Evolutionary conservation across 2,329 filamentous ascomycete genomes (phyloP).

Genomic region (Penicillium hesseltinei): DNA sequence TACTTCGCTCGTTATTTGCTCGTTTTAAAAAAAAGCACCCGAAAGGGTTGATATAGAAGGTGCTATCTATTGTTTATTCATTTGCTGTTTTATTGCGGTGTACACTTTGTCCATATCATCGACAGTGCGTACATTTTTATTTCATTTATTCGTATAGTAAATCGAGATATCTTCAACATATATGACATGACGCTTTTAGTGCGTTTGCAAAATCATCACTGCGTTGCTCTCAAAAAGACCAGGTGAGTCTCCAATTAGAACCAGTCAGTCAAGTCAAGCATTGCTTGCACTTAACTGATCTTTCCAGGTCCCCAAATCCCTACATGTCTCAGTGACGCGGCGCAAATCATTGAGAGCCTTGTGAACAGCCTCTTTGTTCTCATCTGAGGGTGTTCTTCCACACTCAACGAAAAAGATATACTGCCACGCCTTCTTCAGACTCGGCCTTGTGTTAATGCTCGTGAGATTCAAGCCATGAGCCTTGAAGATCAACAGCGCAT

Average conservation of each 20-base stretch:
- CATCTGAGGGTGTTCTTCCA: slow-evolving; percentile 51
- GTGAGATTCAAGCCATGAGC: slow-evolving; percentile 74
- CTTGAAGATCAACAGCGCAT: slow-evolving; percentile 76
- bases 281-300: slow-evolving; percentile 28
- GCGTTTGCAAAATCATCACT: background rate
- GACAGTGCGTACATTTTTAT: background rate
- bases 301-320: slow-evolving; percentile 43
- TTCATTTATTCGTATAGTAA: slow-evolving; percentile 1
- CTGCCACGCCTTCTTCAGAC: slow-evolving; percentile 72
- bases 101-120: background rate
- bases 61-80: background rate
- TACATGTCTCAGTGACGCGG: slow-evolving; percentile 39
- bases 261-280: background rate
- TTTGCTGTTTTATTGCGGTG: background rate
- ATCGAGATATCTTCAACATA: background rate
- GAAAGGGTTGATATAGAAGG: slow-evolving; percentile 11
- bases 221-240: background rate
- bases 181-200: background rate
- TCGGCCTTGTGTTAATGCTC: slow-evolving; percentile 84
- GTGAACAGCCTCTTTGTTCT: slow-evolving; percentile 30
- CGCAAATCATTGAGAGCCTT: slow-evolving; percentile 35
- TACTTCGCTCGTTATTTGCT: slow-evolving; percentile 20
- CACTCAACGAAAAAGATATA: slow-evolving; percentile 97
- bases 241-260: too few species aligned
- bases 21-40: slow-evolving; percentile 14